Percentiles rank a stretch among this genome's conserved stretches.
Conservation (phyloP, 2,329 filamentous ascomycete genomes). For the Blumeria graminis region DNA sequence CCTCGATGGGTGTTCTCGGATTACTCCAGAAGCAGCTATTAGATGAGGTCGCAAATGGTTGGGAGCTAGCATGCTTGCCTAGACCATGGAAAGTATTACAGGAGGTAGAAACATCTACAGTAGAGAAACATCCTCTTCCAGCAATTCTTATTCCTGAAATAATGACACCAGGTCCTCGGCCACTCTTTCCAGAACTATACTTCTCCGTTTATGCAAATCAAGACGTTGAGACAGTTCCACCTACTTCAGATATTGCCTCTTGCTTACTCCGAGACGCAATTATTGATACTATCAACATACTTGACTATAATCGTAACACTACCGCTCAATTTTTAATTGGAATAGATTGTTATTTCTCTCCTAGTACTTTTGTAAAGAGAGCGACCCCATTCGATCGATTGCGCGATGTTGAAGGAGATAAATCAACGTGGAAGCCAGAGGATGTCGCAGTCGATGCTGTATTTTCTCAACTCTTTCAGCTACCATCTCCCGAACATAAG, state of each 20-base stretch:
- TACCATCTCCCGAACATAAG: constrained; percentile 76
- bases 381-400: constrained; percentile 83
- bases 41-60: constrained; percentile 46
- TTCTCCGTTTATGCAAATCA: constrained; percentile 80
- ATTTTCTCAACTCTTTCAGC: constrained; percentile 79
- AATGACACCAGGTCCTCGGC: constrained; percentile 46
- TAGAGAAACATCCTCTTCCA: constrained; percentile 56
- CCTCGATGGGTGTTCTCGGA: constrained; percentile 48
- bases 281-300: constrained; percentile 76
- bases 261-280: constrained; percentile 68
- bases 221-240: constrained; percentile 71
- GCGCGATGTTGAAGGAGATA: constrained; percentile 36
- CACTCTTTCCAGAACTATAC: constrained; percentile 79
- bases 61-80: constrained; percentile 48
- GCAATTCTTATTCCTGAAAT: constrained; percentile 49
- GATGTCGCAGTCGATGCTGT: constrained; percentile 94
- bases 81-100: constrained; percentile 40
- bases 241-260: constrained; percentile 49
- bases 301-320: constrained; percentile 77
- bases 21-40: constrained; percentile 73
- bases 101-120: constrained; percentile 31
- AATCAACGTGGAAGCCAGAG: constrained; percentile 85
- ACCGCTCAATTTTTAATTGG: constrained; percentile 80
- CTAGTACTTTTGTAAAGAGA: constrained; percentile 76
- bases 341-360: constrained; percentile 80